A percentile compares a stretch with the other conserved stretches of the same genome.
These are phyloP conservation scores for Xylariaceae sp. DNA, from an alignment of 2,329 filamentous ascomycete genomes.

Conservation along the genomic window DNA sequence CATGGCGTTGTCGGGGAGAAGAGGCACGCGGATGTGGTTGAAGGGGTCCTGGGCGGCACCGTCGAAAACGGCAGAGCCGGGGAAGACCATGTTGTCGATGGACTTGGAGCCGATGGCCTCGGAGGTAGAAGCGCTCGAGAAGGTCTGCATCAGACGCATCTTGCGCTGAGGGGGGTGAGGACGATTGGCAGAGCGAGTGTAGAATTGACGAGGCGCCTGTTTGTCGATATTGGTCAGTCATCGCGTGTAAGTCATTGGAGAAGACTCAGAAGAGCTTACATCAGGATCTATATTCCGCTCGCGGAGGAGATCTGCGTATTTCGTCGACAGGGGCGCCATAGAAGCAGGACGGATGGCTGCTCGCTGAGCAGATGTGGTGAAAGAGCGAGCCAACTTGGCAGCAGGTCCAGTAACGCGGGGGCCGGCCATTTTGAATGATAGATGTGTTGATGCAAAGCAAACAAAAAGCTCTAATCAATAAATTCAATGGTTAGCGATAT, in stretches of 20 bases:
- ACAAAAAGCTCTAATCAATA: not conserved
- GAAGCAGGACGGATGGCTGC: slow-evolving; percentile 29
- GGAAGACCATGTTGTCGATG: slow-evolving; percentile 52
- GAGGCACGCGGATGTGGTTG: slow-evolving; percentile 48
- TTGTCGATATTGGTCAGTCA: slow-evolving; percentile 25
- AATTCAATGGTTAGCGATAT: not conserved
- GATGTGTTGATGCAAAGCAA: not conserved
- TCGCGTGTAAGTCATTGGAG: not conserved
- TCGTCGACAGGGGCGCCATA: slow-evolving; percentile 30
- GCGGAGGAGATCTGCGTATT: slow-evolving; percentile 35
- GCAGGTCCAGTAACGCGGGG: slow-evolving; percentile 32
- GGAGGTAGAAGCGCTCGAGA: slow-evolving; percentile 41
- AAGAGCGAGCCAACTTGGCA: slow-evolving; percentile 30
- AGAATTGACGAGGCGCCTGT: slow-evolving; percentile 31
- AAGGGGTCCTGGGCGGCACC: slow-evolving; percentile 31
- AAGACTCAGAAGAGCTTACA: slow-evolving; percentile 18
- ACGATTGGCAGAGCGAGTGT: slow-evolving; percentile 34
- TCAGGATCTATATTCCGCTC: slow-evolving; percentile 32
- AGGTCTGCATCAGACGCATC: slow-evolving; percentile 60
- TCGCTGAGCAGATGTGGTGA: slow-evolving; percentile 29
- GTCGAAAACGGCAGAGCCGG: slow-evolving; percentile 37
- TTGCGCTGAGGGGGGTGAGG: slow-evolving; percentile 37
- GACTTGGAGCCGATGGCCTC: slow-evolving; percentile 33
- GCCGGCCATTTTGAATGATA: slow-evolving; percentile 24
- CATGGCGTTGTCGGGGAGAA: slow-evolving; percentile 55